Evolutionary conservation across 441 rosid genomes (phyloP).

Genomic region (Iberis amara): DNA sequence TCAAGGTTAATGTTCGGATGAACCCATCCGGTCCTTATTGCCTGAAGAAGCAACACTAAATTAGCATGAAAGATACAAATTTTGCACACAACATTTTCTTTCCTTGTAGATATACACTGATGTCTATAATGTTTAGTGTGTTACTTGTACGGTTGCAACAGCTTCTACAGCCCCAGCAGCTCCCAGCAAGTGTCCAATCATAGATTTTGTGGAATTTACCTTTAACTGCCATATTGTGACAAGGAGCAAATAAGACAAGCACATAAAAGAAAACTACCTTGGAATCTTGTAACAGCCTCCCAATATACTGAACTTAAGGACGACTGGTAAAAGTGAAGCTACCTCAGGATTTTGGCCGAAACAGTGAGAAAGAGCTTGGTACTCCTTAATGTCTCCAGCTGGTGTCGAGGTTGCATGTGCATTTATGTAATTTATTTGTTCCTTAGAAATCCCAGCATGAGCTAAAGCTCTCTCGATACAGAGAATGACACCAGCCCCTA

Average conservation of each 20-base stretch:
- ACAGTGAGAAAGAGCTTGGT: conserved; percentile 65
- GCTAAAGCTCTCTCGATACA: conserved; percentile 87
- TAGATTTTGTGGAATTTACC: conserved; percentile 90
- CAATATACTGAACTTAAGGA: not conserved
- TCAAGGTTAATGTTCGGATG: conserved; percentile 97
- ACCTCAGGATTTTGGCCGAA: conserved; percentile 82
- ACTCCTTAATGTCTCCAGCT: conserved; percentile 87
- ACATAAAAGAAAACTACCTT: conserved; percentile 8
- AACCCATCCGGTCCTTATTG: conserved; percentile 92
- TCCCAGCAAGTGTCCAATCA: conserved; percentile 94
- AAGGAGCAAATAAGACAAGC: conserved; percentile 26
- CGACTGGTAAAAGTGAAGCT: conserved; percentile 20
- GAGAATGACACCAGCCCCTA: conserved; percentile 72
- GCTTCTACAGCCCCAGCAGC: conserved; percentile 99
- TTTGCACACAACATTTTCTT: not conserved
- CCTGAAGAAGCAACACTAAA: conserved; percentile 41
- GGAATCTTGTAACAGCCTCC: not conserved
- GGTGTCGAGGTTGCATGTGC: conserved; percentile 96
- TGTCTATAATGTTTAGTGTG: conserved; percentile 3
- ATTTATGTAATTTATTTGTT: conserved; percentile 80
- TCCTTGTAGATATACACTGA: conserved; percentile 1
- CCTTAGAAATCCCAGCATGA: conserved; percentile 63
- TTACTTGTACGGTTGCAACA: conserved; percentile 79
- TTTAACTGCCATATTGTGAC: conserved; percentile 44
- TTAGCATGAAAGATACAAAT: not conserved